Percentiles rank a stretch among this genome's conserved stretches.
Conservation (phyloP, 768 basidiomycete species). For the Dentipellis sp. region DNA sequence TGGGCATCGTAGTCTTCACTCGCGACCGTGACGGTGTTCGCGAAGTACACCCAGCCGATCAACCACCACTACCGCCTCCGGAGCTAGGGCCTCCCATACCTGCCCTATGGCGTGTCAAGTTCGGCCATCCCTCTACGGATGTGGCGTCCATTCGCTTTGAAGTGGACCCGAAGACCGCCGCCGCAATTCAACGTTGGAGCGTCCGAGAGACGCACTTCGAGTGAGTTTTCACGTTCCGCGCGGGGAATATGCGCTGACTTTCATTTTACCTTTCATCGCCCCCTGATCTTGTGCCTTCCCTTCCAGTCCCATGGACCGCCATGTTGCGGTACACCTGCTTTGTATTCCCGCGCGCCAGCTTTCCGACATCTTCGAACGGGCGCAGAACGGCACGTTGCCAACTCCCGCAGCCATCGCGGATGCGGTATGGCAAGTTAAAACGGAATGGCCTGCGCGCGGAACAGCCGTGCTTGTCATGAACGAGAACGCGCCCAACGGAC, state of each 20-base stretch:
- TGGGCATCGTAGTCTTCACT: not conserved
- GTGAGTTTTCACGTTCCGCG: not conserved
- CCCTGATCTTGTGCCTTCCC: not conserved
- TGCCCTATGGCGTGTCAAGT: conserved; percentile 9
- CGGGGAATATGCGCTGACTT: not conserved
- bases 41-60: not conserved
- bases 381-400: conserved; percentile 1
- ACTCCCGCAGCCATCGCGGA: conserved; percentile 7
- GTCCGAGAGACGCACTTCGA: conserved; percentile 3
- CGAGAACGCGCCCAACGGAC: conserved; percentile 2
- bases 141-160: conserved; percentile 3
- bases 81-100: not conserved
- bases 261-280: not conserved
- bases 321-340: conserved; percentile 8
- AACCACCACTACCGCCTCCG: not conserved
- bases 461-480: conserved; percentile 8
- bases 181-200: conserved; percentile 7
- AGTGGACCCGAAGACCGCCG: conserved; percentile 7
- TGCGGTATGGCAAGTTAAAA: conserved; percentile 2
- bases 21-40: not conserved
- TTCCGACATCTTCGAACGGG: not conserved
- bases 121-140: conserved; percentile 6
- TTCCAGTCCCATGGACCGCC: conserved; percentile 3
- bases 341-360: conserved; percentile 5
- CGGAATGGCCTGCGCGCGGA: conserved; percentile 10